Percentiles rank a stretch among this genome's conserved stretches.
Conservation (phyloP, 208 protist species). For the Balamuthia mandrillaris region DNA sequence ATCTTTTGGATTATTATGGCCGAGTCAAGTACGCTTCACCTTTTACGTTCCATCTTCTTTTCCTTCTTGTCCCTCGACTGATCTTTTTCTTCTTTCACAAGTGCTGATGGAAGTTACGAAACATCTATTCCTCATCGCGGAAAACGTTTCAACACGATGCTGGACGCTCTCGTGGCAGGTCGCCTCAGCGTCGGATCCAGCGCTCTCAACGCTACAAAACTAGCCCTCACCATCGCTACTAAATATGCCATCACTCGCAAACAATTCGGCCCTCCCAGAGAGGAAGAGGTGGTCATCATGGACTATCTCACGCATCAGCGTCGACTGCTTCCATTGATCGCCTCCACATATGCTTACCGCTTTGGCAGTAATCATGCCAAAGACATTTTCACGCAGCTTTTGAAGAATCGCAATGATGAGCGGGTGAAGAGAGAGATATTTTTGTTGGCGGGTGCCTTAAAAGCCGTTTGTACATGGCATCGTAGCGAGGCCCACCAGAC, state of each 20-base stretch:
- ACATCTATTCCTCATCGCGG: slow-evolving; percentile 44
- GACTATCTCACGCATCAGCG: slow-evolving; percentile 50
- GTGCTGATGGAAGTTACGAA: slow-evolving; percentile 15
- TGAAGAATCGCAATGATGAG: background rate
- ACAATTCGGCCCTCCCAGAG: slow-evolving; percentile 41
- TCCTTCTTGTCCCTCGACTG: background rate
- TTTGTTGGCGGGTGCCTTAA: background rate
- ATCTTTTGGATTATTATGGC: slow-evolving; percentile 14
- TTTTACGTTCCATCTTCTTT: background rate
- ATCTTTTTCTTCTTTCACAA: background rate
- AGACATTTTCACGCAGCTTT: background rate
- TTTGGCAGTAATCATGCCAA: slow-evolving; percentile 43
- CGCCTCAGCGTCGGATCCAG: slow-evolving; percentile 42
- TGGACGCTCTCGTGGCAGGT: slow-evolving; percentile 48
- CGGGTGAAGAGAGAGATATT: slow-evolving; percentile 3
- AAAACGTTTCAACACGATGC: slow-evolving; percentile 53
- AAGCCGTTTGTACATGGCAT: slow-evolving; percentile 31
- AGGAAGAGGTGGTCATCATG: slow-evolving; percentile 24
- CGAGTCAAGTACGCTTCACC: background rate
- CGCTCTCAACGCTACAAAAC: slow-evolving; percentile 33
- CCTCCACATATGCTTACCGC: slow-evolving; percentile 35
- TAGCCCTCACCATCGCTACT: slow-evolving; percentile 45
- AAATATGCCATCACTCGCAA: slow-evolving; percentile 40
- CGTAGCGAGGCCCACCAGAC: slow-evolving; percentile 11
- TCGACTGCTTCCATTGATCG: slow-evolving; percentile 48